Base-by-base conservation (phyloP, 495 filamentous ascomycete species). In the Penicillium robsamsonii region DNA sequence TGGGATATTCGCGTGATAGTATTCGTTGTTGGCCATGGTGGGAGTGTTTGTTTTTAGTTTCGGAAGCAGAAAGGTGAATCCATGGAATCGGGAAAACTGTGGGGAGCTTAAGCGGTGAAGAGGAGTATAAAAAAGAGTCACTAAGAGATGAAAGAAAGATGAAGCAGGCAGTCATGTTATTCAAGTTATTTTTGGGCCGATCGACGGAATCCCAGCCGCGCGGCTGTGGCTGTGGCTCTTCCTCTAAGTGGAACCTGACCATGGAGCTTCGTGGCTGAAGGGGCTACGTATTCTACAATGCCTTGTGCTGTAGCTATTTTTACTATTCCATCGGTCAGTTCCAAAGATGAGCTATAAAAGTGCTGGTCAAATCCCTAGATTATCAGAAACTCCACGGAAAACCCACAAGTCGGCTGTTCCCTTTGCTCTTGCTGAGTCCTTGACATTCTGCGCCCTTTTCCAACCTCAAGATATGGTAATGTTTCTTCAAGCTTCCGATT, bases 21-120 rank as follows among this genome's bases (percentile, higher is more conserved):
- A 92, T 55, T 91, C 86, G 78, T 91, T 89, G 57, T 89, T 81
- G 50, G 91, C 87, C 91, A 95, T 96, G 66, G 45, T 82, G 70
- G 58, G 53, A 55, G 29, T 30, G 9, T 30, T 33, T 47, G 52
- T 51, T 53, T 40, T 38, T n/a, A 37, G 53, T 25, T 18, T 47
- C 35, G 22, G 18, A 30, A 53, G 33, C 38, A 42, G 15, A 30
- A 46, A 30, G 25, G 18, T 18, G 20, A 35, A 30, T 18, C 52
- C 56, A 35, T 45, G 35, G 45, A 48, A 38, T 52, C 30, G 56
- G 51, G 9, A n/a, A n/a, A 31, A 24, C 13, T 48, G 29, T 20
- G 22, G 15, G 1, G 17, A 13, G 30, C 29, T 29, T 42, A 15
- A 57, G 42, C 5, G 48, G 43, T 50, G 17, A 29, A 38, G 42